phyloP scores from a whole-genome alignment of 306 rosid species.

The Ormosia emarginata region DNA sequence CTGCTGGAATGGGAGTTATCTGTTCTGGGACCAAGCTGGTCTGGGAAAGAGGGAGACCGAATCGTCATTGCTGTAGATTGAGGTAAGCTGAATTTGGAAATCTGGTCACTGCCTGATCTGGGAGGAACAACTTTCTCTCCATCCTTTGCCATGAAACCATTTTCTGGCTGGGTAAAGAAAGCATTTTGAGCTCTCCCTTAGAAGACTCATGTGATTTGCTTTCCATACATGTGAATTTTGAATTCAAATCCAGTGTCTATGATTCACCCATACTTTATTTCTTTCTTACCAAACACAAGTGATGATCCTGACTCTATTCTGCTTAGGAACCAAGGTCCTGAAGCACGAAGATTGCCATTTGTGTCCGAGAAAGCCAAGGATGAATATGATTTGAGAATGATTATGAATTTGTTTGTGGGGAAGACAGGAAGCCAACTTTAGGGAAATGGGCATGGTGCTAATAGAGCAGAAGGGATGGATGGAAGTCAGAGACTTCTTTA shows the following conservation, averaged over 20 bases:
- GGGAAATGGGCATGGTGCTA: no score
- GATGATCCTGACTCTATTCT: background rate
- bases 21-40: no score
- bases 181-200: background rate
- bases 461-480: no score
- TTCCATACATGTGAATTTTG: background rate
- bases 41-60: no score
- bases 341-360: background rate
- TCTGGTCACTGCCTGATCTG: background rate
- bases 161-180: background rate
- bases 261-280: background rate
- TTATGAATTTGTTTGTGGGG: background rate
- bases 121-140: background rate
- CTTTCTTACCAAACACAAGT: background rate
- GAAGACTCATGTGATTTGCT: background rate
- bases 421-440: background rate
- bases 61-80: no score
- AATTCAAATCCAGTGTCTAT: background rate
- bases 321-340: background rate
- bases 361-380: background rate
- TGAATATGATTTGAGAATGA: background rate
- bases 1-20: no score
- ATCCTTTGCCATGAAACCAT: background rate
- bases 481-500: no score
- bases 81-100: background rate